Evolutionary conservation across 2,329 filamentous ascomycete genomes (phyloP).

Genomic region (Phaeosphaeriaceae sp.): DNA sequence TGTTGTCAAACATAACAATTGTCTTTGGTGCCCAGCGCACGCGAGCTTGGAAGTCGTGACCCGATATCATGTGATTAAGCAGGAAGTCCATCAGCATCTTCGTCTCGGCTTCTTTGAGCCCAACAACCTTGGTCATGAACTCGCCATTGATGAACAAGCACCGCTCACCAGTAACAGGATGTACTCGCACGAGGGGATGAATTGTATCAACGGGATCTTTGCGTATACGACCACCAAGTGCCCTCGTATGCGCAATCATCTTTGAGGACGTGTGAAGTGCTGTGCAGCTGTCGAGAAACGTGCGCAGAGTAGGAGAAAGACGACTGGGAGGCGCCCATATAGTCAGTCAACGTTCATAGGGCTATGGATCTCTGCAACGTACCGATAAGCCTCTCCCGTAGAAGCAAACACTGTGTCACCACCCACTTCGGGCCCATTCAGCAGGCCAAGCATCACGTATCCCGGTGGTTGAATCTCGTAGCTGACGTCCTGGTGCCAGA

Average conservation of each 20-base stretch:
- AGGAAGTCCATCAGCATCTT: constrained; percentile 1
- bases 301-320: background rate
- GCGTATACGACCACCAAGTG: background rate
- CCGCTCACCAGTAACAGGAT: background rate
- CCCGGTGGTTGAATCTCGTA: background rate
- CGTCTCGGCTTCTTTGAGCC: background rate
- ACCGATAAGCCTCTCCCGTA: constrained; percentile 1
- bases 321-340: background rate
- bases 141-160: constrained; percentile 1
- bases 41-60: background rate
- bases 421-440: background rate
- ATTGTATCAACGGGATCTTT: background rate
- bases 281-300: background rate
- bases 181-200: background rate
- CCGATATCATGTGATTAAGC: background rate
- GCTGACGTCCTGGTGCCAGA: background rate
- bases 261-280: background rate
- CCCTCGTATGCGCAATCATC: background rate
- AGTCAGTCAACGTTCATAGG: background rate
- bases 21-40: constrained; percentile 1
- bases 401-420: background rate
- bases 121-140: background rate
- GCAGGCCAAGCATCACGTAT: background rate
- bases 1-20: background rate
- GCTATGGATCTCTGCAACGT: background rate